Conservation (phyloP, 2,329 filamentous ascomycete genomes). For the Pyricularia pennisetigena region DNA sequence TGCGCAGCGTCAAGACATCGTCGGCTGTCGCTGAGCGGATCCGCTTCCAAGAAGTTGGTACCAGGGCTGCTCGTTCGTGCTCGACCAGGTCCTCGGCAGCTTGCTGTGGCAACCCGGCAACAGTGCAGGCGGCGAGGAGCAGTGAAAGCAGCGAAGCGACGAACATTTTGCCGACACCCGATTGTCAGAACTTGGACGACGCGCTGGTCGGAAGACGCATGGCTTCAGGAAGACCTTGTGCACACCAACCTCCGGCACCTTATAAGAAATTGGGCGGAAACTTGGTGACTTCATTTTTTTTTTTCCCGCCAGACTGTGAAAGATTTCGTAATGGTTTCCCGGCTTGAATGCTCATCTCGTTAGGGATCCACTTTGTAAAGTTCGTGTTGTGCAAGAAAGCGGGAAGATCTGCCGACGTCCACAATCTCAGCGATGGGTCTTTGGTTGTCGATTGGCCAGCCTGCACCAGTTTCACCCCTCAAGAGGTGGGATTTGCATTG, state of each 20-base stretch:
- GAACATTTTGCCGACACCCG: neutral
- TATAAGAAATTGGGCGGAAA: neutral
- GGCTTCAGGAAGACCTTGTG: neutral
- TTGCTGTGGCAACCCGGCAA: neutral
- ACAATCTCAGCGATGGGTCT: neutral
- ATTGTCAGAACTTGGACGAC: neutral
- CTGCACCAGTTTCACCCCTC: neutral
- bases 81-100: neutral
- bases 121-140: neutral
- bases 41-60: neutral
- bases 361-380: neutral
- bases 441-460: neutral
- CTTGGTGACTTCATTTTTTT: neutral
- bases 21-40: neutral
- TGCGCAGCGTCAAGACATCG: neutral
- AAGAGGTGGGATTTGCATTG: neutral
- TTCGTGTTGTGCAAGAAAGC: neutral
- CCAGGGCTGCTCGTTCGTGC: neutral
- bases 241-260: neutral
- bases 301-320: no score
- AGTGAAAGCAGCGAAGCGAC: neutral
- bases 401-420: neutral
- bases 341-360: neutral
- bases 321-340: neutral
- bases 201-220: neutral